Base-by-base conservation (phyloP, 2,329 filamentous ascomycete genomes). In the Venturiaceae sp. region DNA sequence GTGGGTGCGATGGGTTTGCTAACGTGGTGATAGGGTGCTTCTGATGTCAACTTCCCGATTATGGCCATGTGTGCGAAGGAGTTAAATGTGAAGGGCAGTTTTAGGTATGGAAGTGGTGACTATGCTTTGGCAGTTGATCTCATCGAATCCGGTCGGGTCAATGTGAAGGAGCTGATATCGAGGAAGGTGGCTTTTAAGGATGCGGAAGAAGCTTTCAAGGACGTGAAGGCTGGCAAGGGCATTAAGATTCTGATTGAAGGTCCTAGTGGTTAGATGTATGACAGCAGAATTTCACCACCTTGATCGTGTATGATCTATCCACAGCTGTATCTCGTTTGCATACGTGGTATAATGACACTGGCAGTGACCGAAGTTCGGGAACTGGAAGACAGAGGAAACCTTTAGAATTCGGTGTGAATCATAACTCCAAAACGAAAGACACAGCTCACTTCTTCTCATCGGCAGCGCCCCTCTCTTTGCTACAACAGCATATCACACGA, bases 51-150 rank as follows among this genome's bases (percentile, higher is more conserved):
- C 8, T 96, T 96, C 77, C 92, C 92, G 55, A 95, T 97, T 70
- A 88, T 92, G 82, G 87, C 88, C 5, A 79, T 95, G 68, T 95
- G 91, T 71, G 80, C 85, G 55, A 96, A 96, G 77, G 92, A 97
- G 77, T 79, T 96, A 55, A 95, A 86, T 11, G 81, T 88, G 52
- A 88, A 87, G 69, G 92, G 92, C 23, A 92, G 86, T 62, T 97
- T 97, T 80, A 83, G 92, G 39, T 97, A 97, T 72, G 86, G 86
- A 3, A 82, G 84, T 58, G 92, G 92, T 21, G 92, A 96, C 72
- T 97, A 96, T 74, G 82, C 85, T 69, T 82, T 92, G 6, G 90
- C 90, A 4, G 80, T 96, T 50, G 83, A 90, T 63, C 79, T 97
- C 61, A 83, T 96, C 1, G 80, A 81, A 7, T 80, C 75, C 28